Conservation (phyloP, 2,329 filamentous ascomycete species). For the Sarocladiaceae sp. region DNA sequence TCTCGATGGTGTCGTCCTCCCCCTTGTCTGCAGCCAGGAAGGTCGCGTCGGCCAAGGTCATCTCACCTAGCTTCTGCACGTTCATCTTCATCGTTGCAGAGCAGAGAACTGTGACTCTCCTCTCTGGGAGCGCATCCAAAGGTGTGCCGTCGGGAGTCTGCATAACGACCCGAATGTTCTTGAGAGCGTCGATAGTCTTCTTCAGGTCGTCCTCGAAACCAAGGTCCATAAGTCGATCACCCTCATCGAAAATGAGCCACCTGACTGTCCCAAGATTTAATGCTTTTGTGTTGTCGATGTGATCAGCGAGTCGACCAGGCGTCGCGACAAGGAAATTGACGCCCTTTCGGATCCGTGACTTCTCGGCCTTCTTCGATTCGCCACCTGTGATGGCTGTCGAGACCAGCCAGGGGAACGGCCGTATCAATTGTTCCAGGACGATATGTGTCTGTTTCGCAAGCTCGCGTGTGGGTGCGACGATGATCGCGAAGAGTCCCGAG, state of each 20-base stretch:
- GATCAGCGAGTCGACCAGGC: conserved; percentile 84
- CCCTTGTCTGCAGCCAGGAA: conserved; percentile 70
- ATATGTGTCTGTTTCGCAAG: conserved; percentile 88
- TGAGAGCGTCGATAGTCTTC: conserved; percentile 76
- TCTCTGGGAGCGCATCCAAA: conserved; percentile 63
- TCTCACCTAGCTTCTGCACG: conserved; percentile 88
- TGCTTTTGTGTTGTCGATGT: conserved; percentile 86
- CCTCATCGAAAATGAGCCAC: conserved; percentile 94
- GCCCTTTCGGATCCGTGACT: conserved; percentile 88
- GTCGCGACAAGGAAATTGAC: conserved; percentile 95
- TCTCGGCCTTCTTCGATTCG: conserved; percentile 74
- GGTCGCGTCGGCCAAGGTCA: conserved; percentile 88
- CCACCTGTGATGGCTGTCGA: conserved; percentile 75
- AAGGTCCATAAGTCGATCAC: conserved; percentile 96
- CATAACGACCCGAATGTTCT: conserved; percentile 56
- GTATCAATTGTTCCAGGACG: conserved; percentile 78
- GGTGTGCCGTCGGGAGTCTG: conserved; percentile 54
- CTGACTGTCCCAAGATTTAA: conserved; percentile 84
- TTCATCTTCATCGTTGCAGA: conserved; percentile 98
- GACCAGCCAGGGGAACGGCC: conserved; percentile 92
- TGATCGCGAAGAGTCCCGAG: conserved; percentile 86
- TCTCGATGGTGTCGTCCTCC: conserved; percentile 40
- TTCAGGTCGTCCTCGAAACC: conserved; percentile 94
- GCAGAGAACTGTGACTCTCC: conserved; percentile 84
- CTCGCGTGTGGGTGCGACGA: conserved; percentile 92